Evolutionary conservation across 768 basidiomycete genomes (phyloP).

Genomic region (Collybia sordida): DNA sequence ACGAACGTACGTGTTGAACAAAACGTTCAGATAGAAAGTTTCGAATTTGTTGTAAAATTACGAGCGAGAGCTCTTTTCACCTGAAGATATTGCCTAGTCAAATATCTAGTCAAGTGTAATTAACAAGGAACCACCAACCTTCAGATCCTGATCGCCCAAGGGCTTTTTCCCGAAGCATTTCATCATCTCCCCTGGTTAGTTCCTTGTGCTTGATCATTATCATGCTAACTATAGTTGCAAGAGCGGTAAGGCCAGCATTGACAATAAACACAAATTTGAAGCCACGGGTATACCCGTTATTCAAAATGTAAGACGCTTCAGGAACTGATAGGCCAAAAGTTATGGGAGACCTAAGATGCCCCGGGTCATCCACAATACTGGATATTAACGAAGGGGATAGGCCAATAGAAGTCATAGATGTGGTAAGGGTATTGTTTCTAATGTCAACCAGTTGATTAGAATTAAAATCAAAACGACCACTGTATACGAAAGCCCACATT

Average conservation of each 20-base stretch:
- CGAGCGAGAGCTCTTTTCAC: no score
- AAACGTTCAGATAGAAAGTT: no score
- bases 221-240: conserved; percentile 55
- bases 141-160: no score
- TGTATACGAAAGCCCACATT: conserved; percentile 33
- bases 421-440: conserved; percentile 50
- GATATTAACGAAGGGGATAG: conserved; percentile 38
- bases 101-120: no score
- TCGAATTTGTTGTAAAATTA: no score
- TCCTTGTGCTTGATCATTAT: conserved; percentile 64
- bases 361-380: conserved; percentile 50
- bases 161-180: no score
- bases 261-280: conserved; percentile 62
- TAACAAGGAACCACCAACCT: no score
- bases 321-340: conserved; percentile 33
- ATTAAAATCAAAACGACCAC: not conserved
- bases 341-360: conserved; percentile 27
- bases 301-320: conserved; percentile 41
- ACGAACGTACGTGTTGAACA: no score
- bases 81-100: no score
- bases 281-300: conserved; percentile 52
- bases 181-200: conserved; percentile 55
- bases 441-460: not conserved
- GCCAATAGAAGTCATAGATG: conserved; percentile 35
- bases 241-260: conserved; percentile 51